These are phyloP conservation scores for Agapanthus africanus DNA, from an alignment of 106 monocot species.

Conservation along the genomic window DNA sequence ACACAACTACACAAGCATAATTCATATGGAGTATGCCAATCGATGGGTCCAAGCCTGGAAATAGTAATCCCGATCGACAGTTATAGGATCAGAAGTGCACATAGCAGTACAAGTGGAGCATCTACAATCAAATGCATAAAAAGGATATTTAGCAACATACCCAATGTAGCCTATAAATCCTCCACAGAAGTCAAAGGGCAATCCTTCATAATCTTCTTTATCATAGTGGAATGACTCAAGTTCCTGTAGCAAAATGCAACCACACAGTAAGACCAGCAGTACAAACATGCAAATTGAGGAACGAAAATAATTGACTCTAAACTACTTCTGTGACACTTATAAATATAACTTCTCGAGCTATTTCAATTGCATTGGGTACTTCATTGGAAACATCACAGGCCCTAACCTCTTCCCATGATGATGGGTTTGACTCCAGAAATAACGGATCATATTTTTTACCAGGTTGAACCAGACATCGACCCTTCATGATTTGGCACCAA, in stretches of 20 bases:
- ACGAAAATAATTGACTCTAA: too few species aligned
- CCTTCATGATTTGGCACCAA: neutral
- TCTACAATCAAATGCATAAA: conserved; percentile 4
- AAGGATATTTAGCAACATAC: conserved; percentile 27
- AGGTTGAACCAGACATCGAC: neutral
- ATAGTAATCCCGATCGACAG: neutral
- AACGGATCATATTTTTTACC: too few species aligned
- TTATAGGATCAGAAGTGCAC: neutral
- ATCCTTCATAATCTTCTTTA: conserved; percentile 67
- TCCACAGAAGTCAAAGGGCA: conserved; percentile 94
- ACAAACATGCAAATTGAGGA: neutral
- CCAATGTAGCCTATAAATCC: conserved; percentile 91
- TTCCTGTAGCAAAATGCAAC: conserved; percentile 41
- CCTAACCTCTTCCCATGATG: too few species aligned
- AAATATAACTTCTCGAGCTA: too few species aligned
- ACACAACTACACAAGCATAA: neutral
- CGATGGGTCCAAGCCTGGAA: neutral
- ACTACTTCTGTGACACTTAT: too few species aligned
- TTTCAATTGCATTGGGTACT: too few species aligned
- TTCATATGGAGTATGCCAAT: neutral
- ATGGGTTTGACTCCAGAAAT: too few species aligned
- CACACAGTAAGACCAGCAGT: neutral
- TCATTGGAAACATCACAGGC: conserved; percentile 1
- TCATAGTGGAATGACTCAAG: conserved; percentile 66
- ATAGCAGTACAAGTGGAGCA: neutral